These are phyloP conservation scores for Nigrospora sphaerica DNA, from an alignment of 2,329 filamentous ascomycete species.

Conservation along the genomic window DNA sequence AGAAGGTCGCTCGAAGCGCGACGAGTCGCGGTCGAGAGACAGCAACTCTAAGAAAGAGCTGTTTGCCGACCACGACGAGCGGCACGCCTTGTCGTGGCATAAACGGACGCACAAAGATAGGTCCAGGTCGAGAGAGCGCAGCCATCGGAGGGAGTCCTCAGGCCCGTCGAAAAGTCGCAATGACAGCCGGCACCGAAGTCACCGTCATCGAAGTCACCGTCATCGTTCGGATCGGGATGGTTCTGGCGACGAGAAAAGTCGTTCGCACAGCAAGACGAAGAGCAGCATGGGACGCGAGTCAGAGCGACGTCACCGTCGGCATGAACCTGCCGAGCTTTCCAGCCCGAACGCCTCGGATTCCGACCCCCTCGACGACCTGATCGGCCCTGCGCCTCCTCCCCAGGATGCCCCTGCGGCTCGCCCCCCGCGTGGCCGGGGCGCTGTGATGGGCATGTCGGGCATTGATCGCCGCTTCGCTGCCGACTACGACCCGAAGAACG, in stretches of 20 bases:
- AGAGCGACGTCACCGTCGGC: background rate
- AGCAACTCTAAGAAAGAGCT: slow-evolving; percentile 16
- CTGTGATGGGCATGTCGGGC: slow-evolving; percentile 49
- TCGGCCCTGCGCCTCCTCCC: slow-evolving; percentile 63
- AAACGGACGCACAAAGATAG: too few relatives aligned
- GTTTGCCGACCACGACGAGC: slow-evolving; percentile 2
- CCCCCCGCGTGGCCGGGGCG: slow-evolving; percentile 64
- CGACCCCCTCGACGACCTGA: slow-evolving; percentile 67
- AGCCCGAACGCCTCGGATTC: slow-evolving; percentile 37
- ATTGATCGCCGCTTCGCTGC: slow-evolving; percentile 78
- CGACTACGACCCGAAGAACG: slow-evolving; percentile 50
- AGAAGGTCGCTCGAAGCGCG: background rate
- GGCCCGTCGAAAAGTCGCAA: too few relatives aligned
- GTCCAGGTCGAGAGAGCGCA: background rate
- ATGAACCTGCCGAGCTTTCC: background rate
- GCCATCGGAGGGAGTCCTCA: slow-evolving; percentile 3
- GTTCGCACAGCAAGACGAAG: background rate
- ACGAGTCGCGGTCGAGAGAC: slow-evolving; percentile 13
- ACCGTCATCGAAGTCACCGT: slow-evolving; percentile 1
- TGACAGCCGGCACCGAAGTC: slow-evolving; percentile 6
- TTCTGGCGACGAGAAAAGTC: slow-evolving; percentile 1
- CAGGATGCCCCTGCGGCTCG: slow-evolving; percentile 23
- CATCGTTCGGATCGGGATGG: background rate
- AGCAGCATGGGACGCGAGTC: background rate
- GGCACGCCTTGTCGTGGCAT: slow-evolving; percentile 2